These are phyloP conservation scores for Piedraia hortae DNA, from an alignment of 2,329 filamentous ascomycete genomes.

Conservation along the genomic window DNA sequence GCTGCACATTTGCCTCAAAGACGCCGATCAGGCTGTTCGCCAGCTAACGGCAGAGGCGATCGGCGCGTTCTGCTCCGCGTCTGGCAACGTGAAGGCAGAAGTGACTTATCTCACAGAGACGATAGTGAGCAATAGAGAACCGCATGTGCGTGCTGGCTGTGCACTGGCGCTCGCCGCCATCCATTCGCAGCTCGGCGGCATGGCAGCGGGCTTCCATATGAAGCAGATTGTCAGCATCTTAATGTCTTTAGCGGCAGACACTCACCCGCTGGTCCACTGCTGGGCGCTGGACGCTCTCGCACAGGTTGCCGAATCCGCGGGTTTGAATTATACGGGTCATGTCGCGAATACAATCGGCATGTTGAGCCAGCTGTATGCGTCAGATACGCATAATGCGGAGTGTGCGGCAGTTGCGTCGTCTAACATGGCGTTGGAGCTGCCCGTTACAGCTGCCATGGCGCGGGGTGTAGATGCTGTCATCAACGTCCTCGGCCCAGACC, in stretches of 20 bases:
- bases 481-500: constrained; percentile 81
- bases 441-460: constrained; percentile 57
- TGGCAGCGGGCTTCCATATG: constrained; percentile 86
- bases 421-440: constrained; percentile 65
- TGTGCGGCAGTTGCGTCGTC: constrained; percentile 55
- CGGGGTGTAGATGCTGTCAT: constrained; percentile 85
- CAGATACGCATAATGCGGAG: constrained; percentile 74
- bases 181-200: constrained; percentile 82
- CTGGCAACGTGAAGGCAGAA: constrained; percentile 61
- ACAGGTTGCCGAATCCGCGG: constrained; percentile 69
- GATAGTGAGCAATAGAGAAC: constrained; percentile 80
- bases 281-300: constrained; percentile 82
- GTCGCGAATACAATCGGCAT: constrained; percentile 79
- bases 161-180: constrained; percentile 83
- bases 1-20: constrained; percentile 50
- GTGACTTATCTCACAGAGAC: constrained; percentile 82
- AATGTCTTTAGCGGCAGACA: constrained; percentile 92
- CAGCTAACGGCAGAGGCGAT: constrained; percentile 63
- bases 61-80: constrained; percentile 57
- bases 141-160: constrained; percentile 75
- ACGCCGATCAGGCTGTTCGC: constrained; percentile 65
- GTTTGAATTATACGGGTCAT: constrained; percentile 71
- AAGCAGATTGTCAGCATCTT: constrained; percentile 93
- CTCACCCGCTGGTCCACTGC: constrained; percentile 83
- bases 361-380: constrained; percentile 75